These are phyloP conservation scores for Sphaerostilbella broomeana DNA, from an alignment of 2,329 filamentous ascomycete genomes.

Conservation along the genomic window DNA sequence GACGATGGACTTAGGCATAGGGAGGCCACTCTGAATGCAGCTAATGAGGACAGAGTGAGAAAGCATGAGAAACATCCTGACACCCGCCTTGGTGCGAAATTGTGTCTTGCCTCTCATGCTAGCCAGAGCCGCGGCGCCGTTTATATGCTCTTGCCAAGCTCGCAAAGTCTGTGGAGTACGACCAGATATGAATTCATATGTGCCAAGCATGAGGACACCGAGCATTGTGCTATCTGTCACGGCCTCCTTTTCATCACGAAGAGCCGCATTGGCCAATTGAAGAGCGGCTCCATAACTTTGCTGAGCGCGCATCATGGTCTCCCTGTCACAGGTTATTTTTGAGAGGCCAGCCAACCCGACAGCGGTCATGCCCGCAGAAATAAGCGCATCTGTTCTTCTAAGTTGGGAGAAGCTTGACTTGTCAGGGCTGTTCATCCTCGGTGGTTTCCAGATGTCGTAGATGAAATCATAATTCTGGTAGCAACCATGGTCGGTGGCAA, in stretches of 20 bases:
- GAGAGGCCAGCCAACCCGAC: slow-evolving; percentile 48
- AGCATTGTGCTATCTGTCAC: slow-evolving; percentile 47
- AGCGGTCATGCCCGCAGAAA: slow-evolving; percentile 47
- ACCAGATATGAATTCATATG: slow-evolving; percentile 49
- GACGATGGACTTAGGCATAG: slow-evolving; percentile 42
- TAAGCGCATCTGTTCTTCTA: slow-evolving; percentile 22
- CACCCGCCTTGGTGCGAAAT: slow-evolving; percentile 39
- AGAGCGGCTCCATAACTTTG: slow-evolving; percentile 47
- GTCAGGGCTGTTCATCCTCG: slow-evolving; percentile 24
- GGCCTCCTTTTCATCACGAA: slow-evolving; percentile 37
- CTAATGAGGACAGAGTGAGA: slow-evolving; percentile 45
- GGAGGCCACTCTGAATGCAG: slow-evolving; percentile 43
- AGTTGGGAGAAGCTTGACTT: slow-evolving; percentile 28
- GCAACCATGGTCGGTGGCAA: slow-evolving; percentile 39
- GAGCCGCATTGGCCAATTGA: slow-evolving; percentile 42
- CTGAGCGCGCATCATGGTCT: slow-evolving; percentile 41
- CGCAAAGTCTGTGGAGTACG: slow-evolving; percentile 38
- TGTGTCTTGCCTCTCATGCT: slow-evolving; percentile 42
- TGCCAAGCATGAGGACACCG: slow-evolving; percentile 45
- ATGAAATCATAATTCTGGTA: slow-evolving; percentile 48
- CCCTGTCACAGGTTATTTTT: slow-evolving; percentile 35
- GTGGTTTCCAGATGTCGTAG: slow-evolving; percentile 46
- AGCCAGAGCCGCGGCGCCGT: slow-evolving; percentile 45
- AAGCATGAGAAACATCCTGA: slow-evolving; percentile 49
- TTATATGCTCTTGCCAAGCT: slow-evolving; percentile 48